phyloP scores from a whole-genome alignment of 2,329 filamentous ascomycete species.

The Colletotrichum caudatum region DNA sequence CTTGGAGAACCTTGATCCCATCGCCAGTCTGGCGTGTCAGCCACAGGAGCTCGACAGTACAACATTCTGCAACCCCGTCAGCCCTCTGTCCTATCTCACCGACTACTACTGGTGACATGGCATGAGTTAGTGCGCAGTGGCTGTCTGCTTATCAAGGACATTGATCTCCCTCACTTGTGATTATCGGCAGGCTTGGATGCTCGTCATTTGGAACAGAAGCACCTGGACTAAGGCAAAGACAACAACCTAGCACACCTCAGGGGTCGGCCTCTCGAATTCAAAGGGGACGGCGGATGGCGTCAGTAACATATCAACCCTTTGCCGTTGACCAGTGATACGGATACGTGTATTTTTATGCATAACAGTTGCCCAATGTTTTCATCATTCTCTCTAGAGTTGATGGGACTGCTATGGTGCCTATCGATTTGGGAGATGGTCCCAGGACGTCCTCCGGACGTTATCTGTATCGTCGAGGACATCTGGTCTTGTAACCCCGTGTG shows the following conservation, averaged over 20 bases:
- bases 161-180: background rate
- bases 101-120: background rate
- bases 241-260: background rate
- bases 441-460: background rate
- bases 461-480: no score
- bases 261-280: background rate
- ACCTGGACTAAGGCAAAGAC: background rate
- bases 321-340: background rate
- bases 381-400: no score
- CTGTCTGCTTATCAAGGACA: conserved; percentile 9
- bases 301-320: background rate
- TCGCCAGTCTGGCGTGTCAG: background rate
- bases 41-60: background rate
- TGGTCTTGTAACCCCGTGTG: no score
- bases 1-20: background rate
- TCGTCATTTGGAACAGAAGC: background rate
- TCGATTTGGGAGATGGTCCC: background rate
- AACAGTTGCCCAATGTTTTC: background rate
- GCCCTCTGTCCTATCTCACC: conserved; percentile 1
- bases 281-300: background rate
- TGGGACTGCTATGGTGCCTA: background rate
- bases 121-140: background rate
- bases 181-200: background rate
- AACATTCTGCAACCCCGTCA: background rate
- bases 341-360: background rate